Evolutionary conservation across 306 rosid genomes (phyloP), one percentile per base, ranked within the genome.

Genomic region (Vigna angularis): DNA sequence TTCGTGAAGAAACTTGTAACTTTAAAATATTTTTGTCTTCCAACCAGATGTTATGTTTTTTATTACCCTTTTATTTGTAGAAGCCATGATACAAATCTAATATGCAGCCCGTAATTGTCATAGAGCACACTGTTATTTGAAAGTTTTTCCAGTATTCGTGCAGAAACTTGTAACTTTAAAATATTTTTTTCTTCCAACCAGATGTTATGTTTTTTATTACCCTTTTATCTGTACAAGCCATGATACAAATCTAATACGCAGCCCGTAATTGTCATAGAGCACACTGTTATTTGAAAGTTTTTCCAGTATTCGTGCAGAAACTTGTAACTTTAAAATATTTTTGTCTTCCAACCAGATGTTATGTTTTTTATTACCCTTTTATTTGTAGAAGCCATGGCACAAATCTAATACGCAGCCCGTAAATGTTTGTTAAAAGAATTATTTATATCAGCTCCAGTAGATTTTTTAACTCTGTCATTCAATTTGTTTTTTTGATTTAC

Each of bases 281-380:
- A 56, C 51, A 26, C 28, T 26, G 67, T 44, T 72, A 32, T 59
- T 66, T 77, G 75, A 18, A 63, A 66, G n/a, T 36, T 67, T 57
- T 73, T 53, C 59, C 44, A 52, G 38, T 24, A 70, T 34, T 59
- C 10, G 62, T 47, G 36, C 1, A 3, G 24, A 76, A 79, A 62
- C 74, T 28, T 42, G 22, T 13, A 78, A 32, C 74, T 42, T 52
- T 4, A 71, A 61, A 20, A 47, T 47, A 38, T n/a, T 75, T 28
- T 55, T 58, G 8, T 50, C 28, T 70, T 76, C 61, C 61, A n/a
- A 57, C 51, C 20, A 48, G 44, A 69, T 47, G 9, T 7, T 24
- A 17, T 17, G 51, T 24, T 58, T 40, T 32, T 59, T 7, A 58
- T 42, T 32, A 49, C 42, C 4, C 28, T 10, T 28, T 56, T 55